Percentiles rank a stretch among this genome's conserved stretches.
These are phyloP conservation scores for Prunus persica DNA, from an alignment of 306 rosid genomes.

Conservation along the genomic window Prunus_persica_NCBIv2 NC_034012.1:19457001-19457500, in stretches of 20 bases:
- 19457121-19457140: not conserved
- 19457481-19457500: not conserved
- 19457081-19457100: constrained; percentile 72
- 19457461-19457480: not conserved
- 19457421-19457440: not conserved
- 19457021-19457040: constrained; percentile 80
- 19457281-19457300: not conserved
- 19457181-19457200: too few species aligned
- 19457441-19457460: not conserved
- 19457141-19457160: too few species aligned
- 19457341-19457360: not conserved
- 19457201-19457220: too few species aligned
- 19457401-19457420: not conserved
- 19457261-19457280: too few species aligned
- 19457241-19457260: not conserved
- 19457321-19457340: not conserved
- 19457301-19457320: too few species aligned
- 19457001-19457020: constrained; percentile 48
- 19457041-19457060: constrained; percentile 70
- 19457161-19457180: too few species aligned
- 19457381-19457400: not conserved
- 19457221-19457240: not conserved
- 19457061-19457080: constrained; percentile 84
- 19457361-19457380: not conserved
- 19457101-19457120: constrained; percentile 60